phyloP scores from a whole-genome alignment of 306 rosid genomes.

The Vigna unguiculata region DNA sequence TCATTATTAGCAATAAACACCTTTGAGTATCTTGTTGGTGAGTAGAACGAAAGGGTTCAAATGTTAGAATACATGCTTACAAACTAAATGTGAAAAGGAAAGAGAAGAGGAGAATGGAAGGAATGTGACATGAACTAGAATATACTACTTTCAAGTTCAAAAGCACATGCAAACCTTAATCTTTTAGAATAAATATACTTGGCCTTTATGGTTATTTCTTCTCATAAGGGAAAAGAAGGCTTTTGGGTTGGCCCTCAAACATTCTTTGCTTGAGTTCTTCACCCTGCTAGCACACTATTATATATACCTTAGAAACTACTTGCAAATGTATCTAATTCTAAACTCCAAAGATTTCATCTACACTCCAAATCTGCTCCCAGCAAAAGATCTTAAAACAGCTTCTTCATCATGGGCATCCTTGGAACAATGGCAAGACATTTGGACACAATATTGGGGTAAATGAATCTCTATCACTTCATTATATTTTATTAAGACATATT shows the following conservation, averaged over 20 bases:
- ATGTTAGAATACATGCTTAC: background rate
- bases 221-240: conserved; percentile 61
- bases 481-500: background rate
- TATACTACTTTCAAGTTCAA: conserved; percentile 1
- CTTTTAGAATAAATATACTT: background rate
- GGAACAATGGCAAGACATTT: conserved; percentile 68
- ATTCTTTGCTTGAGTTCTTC: conserved; percentile 59
- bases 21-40: background rate
- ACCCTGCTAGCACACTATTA: background rate
- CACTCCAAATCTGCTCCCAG: background rate
- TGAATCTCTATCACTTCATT: background rate
- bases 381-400: conserved; percentile 31
- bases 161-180: conserved; percentile 26
- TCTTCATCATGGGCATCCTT: conserved; percentile 71
- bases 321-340: background rate
- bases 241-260: conserved; percentile 42
- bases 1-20: background rate
- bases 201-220: conserved; percentile 48
- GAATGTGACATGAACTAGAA: conserved; percentile 1
- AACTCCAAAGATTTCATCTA: conserved; percentile 1
- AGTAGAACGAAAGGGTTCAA: background rate
- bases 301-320: conserved; percentile 22
- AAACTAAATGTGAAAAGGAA: background rate
- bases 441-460: conserved; percentile 74
- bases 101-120: conserved; percentile 2